Percentiles rank a stretch among this genome's conserved stretches.
These are phyloP conservation scores for Candida neerlandica DNA, from an alignment of 1,139 yeast genomes.

Conservation along the genomic window DNA sequence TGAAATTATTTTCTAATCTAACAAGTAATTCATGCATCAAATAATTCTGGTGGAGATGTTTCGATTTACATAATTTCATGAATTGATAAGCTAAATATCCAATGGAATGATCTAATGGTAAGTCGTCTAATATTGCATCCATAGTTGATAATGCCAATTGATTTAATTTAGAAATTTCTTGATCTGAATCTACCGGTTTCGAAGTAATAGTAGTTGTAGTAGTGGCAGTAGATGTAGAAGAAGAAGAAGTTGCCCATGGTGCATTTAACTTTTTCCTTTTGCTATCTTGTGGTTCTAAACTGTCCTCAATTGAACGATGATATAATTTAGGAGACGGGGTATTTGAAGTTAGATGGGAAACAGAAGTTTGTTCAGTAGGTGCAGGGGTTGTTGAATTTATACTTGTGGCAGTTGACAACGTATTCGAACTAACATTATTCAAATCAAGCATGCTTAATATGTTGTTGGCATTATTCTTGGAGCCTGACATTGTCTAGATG, in stretches of 20 bases:
- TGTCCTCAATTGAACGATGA: conserved; percentile 4
- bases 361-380: neutral
- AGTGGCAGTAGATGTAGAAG: neutral
- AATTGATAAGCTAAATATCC: conserved; percentile 31
- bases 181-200: neutral
- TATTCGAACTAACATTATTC: conserved; percentile 4
- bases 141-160: conserved; percentile 14
- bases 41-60: conserved; percentile 34
- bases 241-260: neutral
- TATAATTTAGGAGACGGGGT: conserved; percentile 4
- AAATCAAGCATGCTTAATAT: conserved; percentile 5
- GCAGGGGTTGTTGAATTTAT: conserved; percentile 1
- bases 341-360: conserved; percentile 7
- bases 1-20: conserved; percentile 23
- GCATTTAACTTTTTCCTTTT: conserved; percentile 11
- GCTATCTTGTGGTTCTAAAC: conserved; percentile 1
- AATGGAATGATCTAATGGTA: conserved; percentile 24
- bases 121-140: conserved; percentile 23
- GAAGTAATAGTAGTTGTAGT: neutral
- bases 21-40: conserved; percentile 25
- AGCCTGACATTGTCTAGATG: neutral
- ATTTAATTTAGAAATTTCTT: neutral
- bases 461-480: neutral
- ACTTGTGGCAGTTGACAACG: conserved; percentile 2
- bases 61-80: conserved; percentile 37